These are phyloP conservation scores for Irpex lacteus DNA, from an alignment of 1,284 basidiomycete genomes.

Conservation along the genomic window DNA sequence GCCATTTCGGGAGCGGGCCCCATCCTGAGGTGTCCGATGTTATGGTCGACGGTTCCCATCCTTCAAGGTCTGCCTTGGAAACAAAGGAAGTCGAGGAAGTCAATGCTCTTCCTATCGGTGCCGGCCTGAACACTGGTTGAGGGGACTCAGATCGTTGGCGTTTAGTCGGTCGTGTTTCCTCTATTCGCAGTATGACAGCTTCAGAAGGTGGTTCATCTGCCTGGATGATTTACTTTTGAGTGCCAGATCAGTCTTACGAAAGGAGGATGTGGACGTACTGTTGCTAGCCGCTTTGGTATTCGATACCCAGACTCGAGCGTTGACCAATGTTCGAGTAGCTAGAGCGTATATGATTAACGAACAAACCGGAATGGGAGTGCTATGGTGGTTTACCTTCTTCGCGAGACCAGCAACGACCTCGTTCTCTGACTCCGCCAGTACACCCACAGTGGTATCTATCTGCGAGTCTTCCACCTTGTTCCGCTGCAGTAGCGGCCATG, in stretches of 20 bases:
- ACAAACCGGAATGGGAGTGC: not conserved
- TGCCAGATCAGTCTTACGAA: not conserved
- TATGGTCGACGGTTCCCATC: no score
- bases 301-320: conserved; percentile 76
- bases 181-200: not conserved
- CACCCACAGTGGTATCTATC: conserved; percentile 67
- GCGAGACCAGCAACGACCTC: conserved; percentile 54
- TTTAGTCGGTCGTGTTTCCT: not conserved
- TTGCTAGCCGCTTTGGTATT: conserved; percentile 73
- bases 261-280: conserved; percentile 27
- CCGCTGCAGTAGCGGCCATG: conserved; percentile 84
- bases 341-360: not conserved
- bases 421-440: conserved; percentile 53
- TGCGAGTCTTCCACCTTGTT: conserved; percentile 94
- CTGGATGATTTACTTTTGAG: not conserved
- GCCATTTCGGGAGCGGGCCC: no score
- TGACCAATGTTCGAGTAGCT: conserved; percentile 77
- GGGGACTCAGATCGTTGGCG: not conserved
- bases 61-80: no score
- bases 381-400: conserved; percentile 45
- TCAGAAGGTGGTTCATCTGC: not conserved
- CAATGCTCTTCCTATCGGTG: not conserved
- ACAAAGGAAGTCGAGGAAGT: not conserved
- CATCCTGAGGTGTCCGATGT: no score
- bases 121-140: not conserved